Conservation (phyloP, 495 filamentous ascomycete genomes). For the Penicillium pancosmium region DNA sequence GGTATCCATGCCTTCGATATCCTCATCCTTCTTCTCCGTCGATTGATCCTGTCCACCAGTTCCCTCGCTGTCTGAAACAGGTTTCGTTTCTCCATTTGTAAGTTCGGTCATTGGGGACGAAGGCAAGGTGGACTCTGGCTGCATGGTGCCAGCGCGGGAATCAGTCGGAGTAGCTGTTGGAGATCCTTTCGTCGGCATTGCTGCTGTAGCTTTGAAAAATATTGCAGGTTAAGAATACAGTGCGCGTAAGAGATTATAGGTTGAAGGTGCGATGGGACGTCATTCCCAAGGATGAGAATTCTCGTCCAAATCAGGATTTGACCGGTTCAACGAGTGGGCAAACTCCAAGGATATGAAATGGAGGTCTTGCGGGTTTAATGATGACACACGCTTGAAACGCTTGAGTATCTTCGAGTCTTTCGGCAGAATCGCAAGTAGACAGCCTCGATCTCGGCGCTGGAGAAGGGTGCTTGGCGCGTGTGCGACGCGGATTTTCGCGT, state of each 20-base stretch:
- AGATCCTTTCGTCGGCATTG: slow-evolving; percentile 42
- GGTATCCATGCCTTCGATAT: slow-evolving; percentile 43
- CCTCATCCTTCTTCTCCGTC: not conserved
- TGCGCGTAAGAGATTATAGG: slow-evolving; percentile 11
- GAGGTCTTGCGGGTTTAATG: not conserved
- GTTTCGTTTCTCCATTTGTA: slow-evolving; percentile 23
- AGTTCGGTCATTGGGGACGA: slow-evolving; percentile 43
- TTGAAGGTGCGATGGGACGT: slow-evolving; percentile 12
- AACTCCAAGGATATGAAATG: not conserved
- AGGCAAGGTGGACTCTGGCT: slow-evolving; percentile 44
- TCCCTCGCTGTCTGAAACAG: slow-evolving; percentile 10
- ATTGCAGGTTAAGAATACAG: not conserved
- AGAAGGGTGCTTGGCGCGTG: not conserved
- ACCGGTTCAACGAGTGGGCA: slow-evolving; percentile 16
- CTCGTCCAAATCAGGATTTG: not conserved
- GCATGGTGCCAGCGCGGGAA: slow-evolving; percentile 33
- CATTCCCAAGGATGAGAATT: slow-evolving; percentile 23
- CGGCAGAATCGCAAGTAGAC: not conserved
- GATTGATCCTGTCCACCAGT: slow-evolving; percentile 2
- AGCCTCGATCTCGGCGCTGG: not conserved
- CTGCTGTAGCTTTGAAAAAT: not conserved
- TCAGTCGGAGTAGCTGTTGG: slow-evolving; percentile 34
- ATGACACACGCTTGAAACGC: not conserved
- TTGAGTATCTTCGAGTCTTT: not conserved
- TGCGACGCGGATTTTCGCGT: slow-evolving; percentile 31